Conservation (phyloP, 192 early-diverging fungal genomes). For the Backusella tarrabulga region DNA sequence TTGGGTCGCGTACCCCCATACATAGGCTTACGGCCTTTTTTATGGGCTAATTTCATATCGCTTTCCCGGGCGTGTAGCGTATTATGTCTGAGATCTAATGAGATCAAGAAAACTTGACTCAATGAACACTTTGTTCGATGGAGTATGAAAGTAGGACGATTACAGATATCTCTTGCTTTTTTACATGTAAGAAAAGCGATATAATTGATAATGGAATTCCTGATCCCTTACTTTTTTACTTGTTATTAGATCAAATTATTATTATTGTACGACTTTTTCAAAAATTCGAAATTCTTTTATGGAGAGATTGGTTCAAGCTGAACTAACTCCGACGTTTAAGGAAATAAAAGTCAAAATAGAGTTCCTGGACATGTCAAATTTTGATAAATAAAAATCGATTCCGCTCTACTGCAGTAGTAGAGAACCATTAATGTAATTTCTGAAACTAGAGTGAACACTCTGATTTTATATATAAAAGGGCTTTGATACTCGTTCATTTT, state of each 20-base stretch:
- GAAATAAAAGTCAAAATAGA: background rate
- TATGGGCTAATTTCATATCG: no score
- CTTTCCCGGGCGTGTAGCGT: background rate
- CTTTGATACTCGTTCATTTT: background rate
- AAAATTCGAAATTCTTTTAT: background rate
- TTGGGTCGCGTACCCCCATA: no score
- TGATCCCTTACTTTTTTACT: background rate
- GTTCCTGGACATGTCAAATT: background rate
- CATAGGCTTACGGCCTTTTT: no score
- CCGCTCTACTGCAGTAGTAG: no score
- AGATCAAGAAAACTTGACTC: background rate
- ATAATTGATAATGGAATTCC: background rate
- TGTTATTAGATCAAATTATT: background rate
- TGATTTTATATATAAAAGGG: background rate
- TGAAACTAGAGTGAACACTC: background rate
- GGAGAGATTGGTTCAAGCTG: background rate
- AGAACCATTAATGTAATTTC: background rate
- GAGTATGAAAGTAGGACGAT: background rate
- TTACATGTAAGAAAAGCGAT: background rate
- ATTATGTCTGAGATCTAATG: background rate
- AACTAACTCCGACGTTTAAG: background rate
- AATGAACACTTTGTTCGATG: background rate
- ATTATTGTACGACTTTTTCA: background rate
- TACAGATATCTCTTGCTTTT: background rate
- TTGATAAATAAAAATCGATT: no score